Base-by-base conservation (phyloP, 306 rosid genomes). In the Cucumis sativus region DNA sequence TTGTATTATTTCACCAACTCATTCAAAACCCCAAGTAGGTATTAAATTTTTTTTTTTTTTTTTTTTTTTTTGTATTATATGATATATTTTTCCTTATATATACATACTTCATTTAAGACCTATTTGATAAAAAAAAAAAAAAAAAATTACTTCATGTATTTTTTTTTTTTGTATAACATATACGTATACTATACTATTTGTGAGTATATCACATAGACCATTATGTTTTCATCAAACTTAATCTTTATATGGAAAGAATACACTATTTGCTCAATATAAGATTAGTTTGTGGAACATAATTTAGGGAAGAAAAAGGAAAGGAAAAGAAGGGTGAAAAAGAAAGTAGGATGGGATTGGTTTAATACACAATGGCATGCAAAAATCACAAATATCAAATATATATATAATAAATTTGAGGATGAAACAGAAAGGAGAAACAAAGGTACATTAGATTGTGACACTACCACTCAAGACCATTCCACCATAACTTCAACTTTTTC, bases 381-480 rank as follows among this genome's bases (percentile, higher is more conserved):
- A 79, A 80, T 18, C 67, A 72, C 4, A 7, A 16, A 61, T 9
- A 7, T 1, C 6, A 58, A 0, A 58, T 3, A 10, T 20, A 10
- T 20, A 58, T 56, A 58, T 58, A 64, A 6, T 6, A 23, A 47
- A 69, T 10, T 77, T 74, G 82, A 80, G 82, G 52, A 47, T 37
- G 84, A 79, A 85, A 56, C 78, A 64, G 82, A 85, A 83, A 54
- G 57, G 80, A 83, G 88, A 88, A 83, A 84, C 86, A 87, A 87
- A 83, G 91, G 86, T 79, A 79, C 86, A 66, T 81, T 67, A 86
- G 97, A 92, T 81, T 72, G 93, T 79, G 96, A 92, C 88, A 76
- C 91, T 82, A 87, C 96, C 96, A 92, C 90, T 91, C 85, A 83
- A 76, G 85, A 84, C 87, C 88, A 59, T 84, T 87, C 91, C 84